Evolutionary conservation across 176 grass and related monocot species (phyloP), one percentile per base, ranked within the genome.

Genomic region (Triticum aestivum): DNA sequence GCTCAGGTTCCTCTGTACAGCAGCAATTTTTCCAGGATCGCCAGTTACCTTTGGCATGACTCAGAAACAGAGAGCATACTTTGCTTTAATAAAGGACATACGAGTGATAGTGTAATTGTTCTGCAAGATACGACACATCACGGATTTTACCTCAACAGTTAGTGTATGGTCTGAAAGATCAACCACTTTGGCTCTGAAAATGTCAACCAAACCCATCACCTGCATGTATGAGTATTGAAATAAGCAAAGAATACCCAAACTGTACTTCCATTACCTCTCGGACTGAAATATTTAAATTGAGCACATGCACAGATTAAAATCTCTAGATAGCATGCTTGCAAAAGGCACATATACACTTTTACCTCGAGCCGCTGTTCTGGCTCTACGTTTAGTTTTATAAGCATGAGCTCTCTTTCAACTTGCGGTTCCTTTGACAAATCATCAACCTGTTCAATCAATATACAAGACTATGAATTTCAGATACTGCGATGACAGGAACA

Each of bases 391-490:
- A 95, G 52, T 92, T 95, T 95, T 80, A 95, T 90, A 82, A 95
- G 93, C 93, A 95, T 91, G 74, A 95, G 63, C 65, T 95, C 93
- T 86, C 93, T 89, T 87, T 95, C 93, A 81, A 95, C 90, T 82
- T 92, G 88, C 52, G 88, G 79, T 68, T 90, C 90, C 63, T 75
- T 90, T 72, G 93, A 95, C 35, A 95, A 83, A 90, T 95, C 90
- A 2, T 92, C 88, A 79, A 92, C 90, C 90, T 95, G 61, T 51
- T 86, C 10, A 12, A 67, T 38, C 39, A 4, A 89, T 41, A 82
- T 32, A 83, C 30, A 17, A 79, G 69, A 44, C 8, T 59, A 44
- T 11, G 56, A 84, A 27, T 65, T 67, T 26, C 80, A 78, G 47
- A 92, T 72, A 59, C 13, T 18, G 4, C 21, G n/a, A 69, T 66